Evolutionary conservation across 2,329 filamentous ascomycete genomes (phyloP), one percentile per base, ranked within the genome.

Genomic region (Periglandula ipomoeae): DNA sequence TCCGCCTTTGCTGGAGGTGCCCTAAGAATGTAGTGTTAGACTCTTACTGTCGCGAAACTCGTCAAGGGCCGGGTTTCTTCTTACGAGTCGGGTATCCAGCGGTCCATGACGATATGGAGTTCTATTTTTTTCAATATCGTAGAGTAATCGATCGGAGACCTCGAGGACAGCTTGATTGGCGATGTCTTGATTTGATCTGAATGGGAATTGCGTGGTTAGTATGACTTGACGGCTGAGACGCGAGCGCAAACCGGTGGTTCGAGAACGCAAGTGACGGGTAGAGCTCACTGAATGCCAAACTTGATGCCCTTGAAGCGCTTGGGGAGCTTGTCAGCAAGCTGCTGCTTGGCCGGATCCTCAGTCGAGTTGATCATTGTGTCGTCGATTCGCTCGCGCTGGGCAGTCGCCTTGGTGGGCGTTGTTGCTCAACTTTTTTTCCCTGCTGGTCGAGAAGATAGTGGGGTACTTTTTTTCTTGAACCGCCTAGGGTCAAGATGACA

Each of bases 131-230:
- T 87, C 83, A 58, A 95, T 80, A 65, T 98, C 89, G 73, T 95
- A 98, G 53, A 97, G 82, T 65, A 90, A 84, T 59, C 89, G 82
- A 65, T 96, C 87, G n/a, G 88, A 94, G 50, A 98, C 85, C 68
- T 96, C 89, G 56, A 97, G 79, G 50, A 96, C 89, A 54, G 87
- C 89, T 69, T 98, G 93, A 63, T 91, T 94, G 58, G 95, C 87
- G 57, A 97, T 95, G 62, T 97, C 89, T 64, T 95, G 87, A 59
- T 87, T 89, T 23, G 90, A 95, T 61, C 86, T 89, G 55, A 17
- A 46, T 17, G 8, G 45, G 17, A 11, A n/a, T 22, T 13, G 24
- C 10, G 4, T 20, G 9, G 50, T 40, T 13, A 44, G 41, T n/a
- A 38, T 19, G 5, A n/a, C n/a, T n/a, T n/a, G n/a, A n/a, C n/a